These are phyloP conservation scores for Quercus alba DNA, from an alignment of 306 rosid species.

Conservation along the genomic window DNA sequence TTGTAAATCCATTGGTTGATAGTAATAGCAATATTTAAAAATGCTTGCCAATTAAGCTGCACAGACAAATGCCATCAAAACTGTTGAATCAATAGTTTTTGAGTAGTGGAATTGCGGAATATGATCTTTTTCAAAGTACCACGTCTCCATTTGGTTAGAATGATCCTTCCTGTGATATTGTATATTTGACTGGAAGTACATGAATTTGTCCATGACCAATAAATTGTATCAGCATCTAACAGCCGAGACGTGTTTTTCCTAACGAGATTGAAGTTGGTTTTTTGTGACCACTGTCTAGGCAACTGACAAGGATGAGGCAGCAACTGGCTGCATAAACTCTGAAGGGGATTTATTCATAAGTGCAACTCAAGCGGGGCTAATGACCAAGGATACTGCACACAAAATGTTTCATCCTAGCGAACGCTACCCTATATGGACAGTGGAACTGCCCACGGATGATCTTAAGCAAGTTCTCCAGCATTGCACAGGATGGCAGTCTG, in stretches of 20 bases:
- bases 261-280: constrained; percentile 7
- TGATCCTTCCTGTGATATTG: background rate
- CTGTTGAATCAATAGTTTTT: background rate
- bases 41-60: background rate
- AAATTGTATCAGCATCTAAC: background rate
- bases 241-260: background rate
- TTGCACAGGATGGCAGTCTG: constrained; percentile 70
- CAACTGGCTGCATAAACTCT: constrained; percentile 64
- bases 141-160: background rate
- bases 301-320: constrained; percentile 58
- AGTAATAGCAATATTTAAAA: background rate
- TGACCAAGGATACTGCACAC: constrained; percentile 21
- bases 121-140: background rate
- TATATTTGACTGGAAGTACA: background rate
- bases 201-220: background rate
- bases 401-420: constrained; percentile 67
- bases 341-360: constrained; percentile 78
- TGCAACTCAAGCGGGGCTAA: constrained; percentile 70
- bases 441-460: constrained; percentile 52
- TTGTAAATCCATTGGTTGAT: background rate
- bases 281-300: constrained; percentile 47
- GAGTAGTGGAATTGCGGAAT: background rate
- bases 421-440: constrained; percentile 59
- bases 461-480: constrained; percentile 72
- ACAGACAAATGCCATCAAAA: background rate